Evolutionary conservation across 306 rosid genomes (phyloP).

Genomic region (Sechiopsis laciniata): DNA sequence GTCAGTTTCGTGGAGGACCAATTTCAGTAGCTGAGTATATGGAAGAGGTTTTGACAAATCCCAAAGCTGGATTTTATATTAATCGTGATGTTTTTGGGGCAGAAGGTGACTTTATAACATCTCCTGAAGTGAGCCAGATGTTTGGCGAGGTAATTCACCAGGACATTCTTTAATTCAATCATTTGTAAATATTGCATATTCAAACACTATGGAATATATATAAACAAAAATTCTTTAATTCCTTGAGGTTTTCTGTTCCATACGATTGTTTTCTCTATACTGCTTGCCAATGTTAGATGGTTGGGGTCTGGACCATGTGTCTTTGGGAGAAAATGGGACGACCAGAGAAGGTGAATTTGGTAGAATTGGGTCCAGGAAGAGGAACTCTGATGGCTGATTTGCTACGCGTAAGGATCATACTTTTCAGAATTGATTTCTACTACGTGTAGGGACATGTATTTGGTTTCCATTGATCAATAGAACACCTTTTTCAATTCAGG

Average conservation of each 20-base stretch:
- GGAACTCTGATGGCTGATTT: conserved; percentile 95
- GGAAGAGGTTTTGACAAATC: conserved; percentile 95
- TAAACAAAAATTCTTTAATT: background rate
- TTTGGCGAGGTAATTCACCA: conserved; percentile 64
- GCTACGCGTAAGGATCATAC: conserved; percentile 50
- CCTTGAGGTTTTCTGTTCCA: conserved; percentile 9
- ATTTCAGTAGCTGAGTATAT: conserved; percentile 89
- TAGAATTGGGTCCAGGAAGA: conserved; percentile 93
- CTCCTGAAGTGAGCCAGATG: conserved; percentile 99
- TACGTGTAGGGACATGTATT: background rate
- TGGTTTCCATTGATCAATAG: conserved; percentile 4
- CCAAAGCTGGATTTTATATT: conserved; percentile 85
- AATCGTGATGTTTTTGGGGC: conserved; percentile 92
- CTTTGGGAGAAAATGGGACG: conserved; percentile 99
- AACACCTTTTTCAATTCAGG: conserved; percentile 39
- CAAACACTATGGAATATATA: background rate
- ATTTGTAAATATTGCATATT: conserved; percentile 14
- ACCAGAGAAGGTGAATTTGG: conserved; percentile 54
- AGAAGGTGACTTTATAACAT: conserved; percentile 84
- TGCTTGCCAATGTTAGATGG: conserved; percentile 49
- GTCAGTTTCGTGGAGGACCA: conserved; percentile 96
- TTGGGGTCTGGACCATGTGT: conserved; percentile 96
- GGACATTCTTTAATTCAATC: background rate
- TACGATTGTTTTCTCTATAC: conserved; percentile 18
- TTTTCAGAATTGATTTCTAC: background rate